Evolutionary conservation across 148 eudicot genomes (phyloP), one percentile per base, ranked within the genome.

Genomic region (Chenopodium berlandieri): DNA sequence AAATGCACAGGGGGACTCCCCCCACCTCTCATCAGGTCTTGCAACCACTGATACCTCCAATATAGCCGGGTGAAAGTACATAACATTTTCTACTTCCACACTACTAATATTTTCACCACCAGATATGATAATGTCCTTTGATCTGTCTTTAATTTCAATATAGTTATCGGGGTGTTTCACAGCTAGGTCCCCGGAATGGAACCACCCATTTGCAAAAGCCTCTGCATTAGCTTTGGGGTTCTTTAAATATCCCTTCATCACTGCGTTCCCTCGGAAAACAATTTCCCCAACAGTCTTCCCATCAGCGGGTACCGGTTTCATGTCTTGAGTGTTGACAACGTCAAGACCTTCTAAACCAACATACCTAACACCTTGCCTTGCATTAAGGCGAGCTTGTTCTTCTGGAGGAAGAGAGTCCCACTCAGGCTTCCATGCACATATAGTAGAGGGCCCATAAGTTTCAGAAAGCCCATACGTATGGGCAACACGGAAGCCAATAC

Each of bases 41-140:
- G 97, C 93, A 84, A 93, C 97, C 48, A 93, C 97, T 3, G 94
- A 93, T 9, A 86, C 96, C 87, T 93, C 97, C 63, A 92, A 72
- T 23, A 93, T 71, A 32, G 89, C 89, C 0, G 92, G 96, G 78
- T 93, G 97, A 56, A 75, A 78, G 81, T 93, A 93, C 0, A 95
- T 83, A 66, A 82, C 37, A 64, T 95, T 95, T 79, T 95, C 98
- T 11, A 95, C 90, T 89, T 93, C 98, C 22, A 95, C 91, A 19
- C 97, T 93, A 73, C 97, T 95, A 23, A 95, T 95, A 79, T 95
- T 95, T 76, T 95, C 98, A 22, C 98, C 98, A 22, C 98, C 98
- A 0, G 98, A 95, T 47, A 95, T 95, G 48, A 95, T 95, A 2
- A 95, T 92, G 78, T 95, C 98, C 88, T 95, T 95, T 7, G 98